These are phyloP conservation scores for Didymella exigua DNA, from an alignment of 2,329 filamentous ascomycete species.

Conservation along the genomic window DNA sequence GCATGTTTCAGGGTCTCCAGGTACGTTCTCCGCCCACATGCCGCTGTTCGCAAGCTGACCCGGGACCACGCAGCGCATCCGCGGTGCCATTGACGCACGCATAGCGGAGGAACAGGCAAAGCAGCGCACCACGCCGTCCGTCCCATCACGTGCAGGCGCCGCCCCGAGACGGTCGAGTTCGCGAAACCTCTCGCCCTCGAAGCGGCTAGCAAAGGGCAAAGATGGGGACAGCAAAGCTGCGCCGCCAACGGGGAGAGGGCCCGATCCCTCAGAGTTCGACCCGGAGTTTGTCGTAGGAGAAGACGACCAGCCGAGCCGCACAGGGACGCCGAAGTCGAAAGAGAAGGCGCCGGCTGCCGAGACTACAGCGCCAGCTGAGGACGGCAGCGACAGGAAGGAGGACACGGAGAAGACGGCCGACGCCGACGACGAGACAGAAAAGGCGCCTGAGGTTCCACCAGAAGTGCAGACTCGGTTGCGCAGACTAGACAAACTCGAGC, in stretches of 20 bases:
- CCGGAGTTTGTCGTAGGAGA: slow-evolving; percentile 86
- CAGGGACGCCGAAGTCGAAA: slow-evolving; percentile 63
- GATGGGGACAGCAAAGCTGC: slow-evolving; percentile 44
- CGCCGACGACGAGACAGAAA: slow-evolving; percentile 33
- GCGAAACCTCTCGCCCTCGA: slow-evolving; percentile 48
- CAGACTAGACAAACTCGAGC: slow-evolving; percentile 88
- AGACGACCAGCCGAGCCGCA: slow-evolving; percentile 67
- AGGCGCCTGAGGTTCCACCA: slow-evolving; percentile 66
- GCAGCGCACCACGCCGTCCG: slow-evolving; percentile 61
- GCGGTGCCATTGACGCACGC: slow-evolving; percentile 81
- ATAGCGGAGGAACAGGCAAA: slow-evolving; percentile 92
- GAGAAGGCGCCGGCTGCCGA: slow-evolving; percentile 44
- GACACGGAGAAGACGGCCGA: slow-evolving; percentile 42
- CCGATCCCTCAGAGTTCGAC: slow-evolving; percentile 88
- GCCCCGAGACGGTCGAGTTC: slow-evolving; percentile 55
- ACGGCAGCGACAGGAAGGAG: slow-evolving; percentile 40
- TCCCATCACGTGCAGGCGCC: slow-evolving; percentile 52
- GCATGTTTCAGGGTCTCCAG: slow-evolving; percentile 46
- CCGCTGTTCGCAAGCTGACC: slow-evolving; percentile 25
- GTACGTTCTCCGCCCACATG: slow-evolving; percentile 35
- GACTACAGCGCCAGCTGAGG: slow-evolving; percentile 19
- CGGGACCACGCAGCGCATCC: slow-evolving; percentile 66
- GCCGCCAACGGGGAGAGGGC: slow-evolving; percentile 60
- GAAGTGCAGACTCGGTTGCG: slow-evolving; percentile 78
- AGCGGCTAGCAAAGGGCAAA: slow-evolving; percentile 37